phyloP scores from a whole-genome alignment of 1,284 basidiomycete species.

The Moniliophthora roreri region DNA sequence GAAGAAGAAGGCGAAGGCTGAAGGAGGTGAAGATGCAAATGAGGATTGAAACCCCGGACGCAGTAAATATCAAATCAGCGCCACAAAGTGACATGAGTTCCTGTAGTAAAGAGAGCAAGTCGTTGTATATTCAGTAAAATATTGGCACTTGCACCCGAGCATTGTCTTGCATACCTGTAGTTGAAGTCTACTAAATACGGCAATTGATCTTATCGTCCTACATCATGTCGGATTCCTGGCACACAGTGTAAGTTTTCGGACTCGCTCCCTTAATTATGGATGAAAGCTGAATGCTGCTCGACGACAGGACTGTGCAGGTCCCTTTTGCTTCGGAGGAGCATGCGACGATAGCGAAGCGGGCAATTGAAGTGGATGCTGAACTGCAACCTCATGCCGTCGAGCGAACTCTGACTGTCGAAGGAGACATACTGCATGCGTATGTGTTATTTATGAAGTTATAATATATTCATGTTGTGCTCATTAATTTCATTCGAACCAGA shows the following conservation, averaged over 20 bases:
- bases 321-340: slow-evolving; percentile 76
- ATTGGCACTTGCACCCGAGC: not conserved
- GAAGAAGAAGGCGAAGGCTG: slow-evolving; percentile 72
- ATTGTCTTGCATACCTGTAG: not conserved
- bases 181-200: not conserved
- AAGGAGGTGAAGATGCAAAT: slow-evolving; percentile 31
- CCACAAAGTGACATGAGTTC: no score
- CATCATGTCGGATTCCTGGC: slow-evolving; percentile 24
- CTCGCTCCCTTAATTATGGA: no score
- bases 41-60: not conserved
- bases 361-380: slow-evolving; percentile 84
- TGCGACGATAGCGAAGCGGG: slow-evolving; percentile 75
- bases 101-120: no score
- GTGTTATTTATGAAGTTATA: slow-evolving; percentile 19
- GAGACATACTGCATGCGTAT: slow-evolving; percentile 70
- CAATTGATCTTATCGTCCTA: not conserved
- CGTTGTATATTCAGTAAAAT: no score
- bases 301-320: slow-evolving; percentile 73
- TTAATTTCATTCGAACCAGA: slow-evolving; percentile 34
- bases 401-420: slow-evolving; percentile 65
- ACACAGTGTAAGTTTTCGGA: slow-evolving; percentile 28
- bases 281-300: no score
- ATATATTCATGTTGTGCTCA: slow-evolving; percentile 4
- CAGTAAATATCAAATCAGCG: not conserved
- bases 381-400: slow-evolving; percentile 79